Evolutionary conservation across 306 rosid genomes (phyloP).

Genomic region (Crotalaria pallida): DNA sequence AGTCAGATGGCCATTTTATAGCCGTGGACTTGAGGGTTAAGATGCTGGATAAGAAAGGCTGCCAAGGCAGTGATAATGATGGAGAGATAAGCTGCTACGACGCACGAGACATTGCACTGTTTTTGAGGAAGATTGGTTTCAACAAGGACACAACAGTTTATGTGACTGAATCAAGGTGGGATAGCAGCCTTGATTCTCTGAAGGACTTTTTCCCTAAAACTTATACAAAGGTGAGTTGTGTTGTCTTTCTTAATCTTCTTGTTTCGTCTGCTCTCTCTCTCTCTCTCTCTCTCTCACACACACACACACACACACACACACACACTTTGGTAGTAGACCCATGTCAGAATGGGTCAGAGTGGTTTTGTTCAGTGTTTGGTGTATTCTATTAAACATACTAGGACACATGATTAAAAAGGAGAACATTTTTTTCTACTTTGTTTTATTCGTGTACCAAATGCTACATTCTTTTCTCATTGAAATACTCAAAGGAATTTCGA

Average conservation of each 20-base stretch:
- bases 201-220: slow-evolving; percentile 79
- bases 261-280: not conserved
- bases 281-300: not conserved
- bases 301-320: not conserved
- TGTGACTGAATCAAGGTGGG: slow-evolving; percentile 75
- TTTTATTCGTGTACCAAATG: too few relatives aligned
- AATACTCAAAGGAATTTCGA: not conserved
- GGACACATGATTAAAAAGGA: too few relatives aligned
- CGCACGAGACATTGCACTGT: slow-evolving; percentile 60
- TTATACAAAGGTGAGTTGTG: slow-evolving; percentile 52
- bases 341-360: too few relatives aligned
- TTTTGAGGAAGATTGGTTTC: slow-evolving; percentile 65
- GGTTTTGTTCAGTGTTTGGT: too few relatives aligned
- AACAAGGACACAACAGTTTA: slow-evolving; percentile 65
- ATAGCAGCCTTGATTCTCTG: slow-evolving; percentile 61
- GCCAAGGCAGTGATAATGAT: slow-evolving; percentile 46
- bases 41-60: slow-evolving; percentile 60
- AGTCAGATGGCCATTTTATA: slow-evolving; percentile 64
- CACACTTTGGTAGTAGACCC: not conserved
- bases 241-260: not conserved
- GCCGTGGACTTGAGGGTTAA: slow-evolving; percentile 76
- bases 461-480: not conserved
- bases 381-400: too few relatives aligned
- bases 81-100: slow-evolving; percentile 55
- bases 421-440: too few relatives aligned